Percentiles rank a stretch among this genome's conserved stretches.
Evolutionary conservation across 2,329 filamentous ascomycete genomes (phyloP).

Genomic region (Drechslera avenae): DNA sequence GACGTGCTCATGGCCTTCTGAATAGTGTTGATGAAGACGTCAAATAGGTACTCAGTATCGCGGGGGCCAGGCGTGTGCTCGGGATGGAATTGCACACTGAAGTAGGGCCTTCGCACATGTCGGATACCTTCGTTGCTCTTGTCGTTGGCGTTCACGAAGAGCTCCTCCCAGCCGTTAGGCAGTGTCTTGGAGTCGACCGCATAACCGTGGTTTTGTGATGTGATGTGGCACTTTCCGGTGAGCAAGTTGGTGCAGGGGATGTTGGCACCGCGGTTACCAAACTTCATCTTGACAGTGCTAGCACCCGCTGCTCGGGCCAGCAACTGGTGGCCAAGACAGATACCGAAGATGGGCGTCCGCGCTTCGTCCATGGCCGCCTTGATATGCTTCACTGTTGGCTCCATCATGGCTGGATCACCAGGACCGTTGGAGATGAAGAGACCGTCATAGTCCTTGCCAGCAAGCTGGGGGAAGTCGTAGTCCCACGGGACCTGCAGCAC

Average conservation of each 20-base stretch:
- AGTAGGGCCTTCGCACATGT: constrained; percentile 83
- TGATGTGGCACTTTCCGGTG: constrained; percentile 97
- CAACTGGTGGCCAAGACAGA: constrained; percentile 93
- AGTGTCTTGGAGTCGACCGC: constrained; percentile 84
- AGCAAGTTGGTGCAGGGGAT: constrained; percentile 97
- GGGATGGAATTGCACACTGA: constrained; percentile 99
- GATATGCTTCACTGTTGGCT: constrained; percentile 79
- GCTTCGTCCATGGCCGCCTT: constrained; percentile 75
- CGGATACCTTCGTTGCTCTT: constrained; percentile 98
- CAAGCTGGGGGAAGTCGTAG: constrained; percentile 80
- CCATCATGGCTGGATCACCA: constrained; percentile 88
- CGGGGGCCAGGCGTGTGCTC: constrained; percentile 94
- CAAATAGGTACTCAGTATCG: constrained; percentile 95
- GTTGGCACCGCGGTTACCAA: constrained; percentile 97
- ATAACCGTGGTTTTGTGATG: constrained; percentile 97
- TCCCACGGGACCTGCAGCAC: constrained; percentile 96
- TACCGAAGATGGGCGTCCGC: constrained; percentile 88
- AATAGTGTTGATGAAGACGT: constrained; percentile 92
- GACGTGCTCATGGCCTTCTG: constrained; percentile 70
- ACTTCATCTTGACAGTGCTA: constrained; percentile 94
- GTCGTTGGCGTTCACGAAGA: constrained; percentile 98
- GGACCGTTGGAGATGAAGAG: constrained; percentile 98
- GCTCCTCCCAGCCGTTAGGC: constrained; percentile 81
- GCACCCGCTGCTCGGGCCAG: constrained; percentile 87
- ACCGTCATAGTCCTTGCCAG: constrained; percentile 87